Evolutionary conservation across 2,329 filamentous ascomycete genomes (phyloP).

Genomic region (Lojkania enalia): DNA sequence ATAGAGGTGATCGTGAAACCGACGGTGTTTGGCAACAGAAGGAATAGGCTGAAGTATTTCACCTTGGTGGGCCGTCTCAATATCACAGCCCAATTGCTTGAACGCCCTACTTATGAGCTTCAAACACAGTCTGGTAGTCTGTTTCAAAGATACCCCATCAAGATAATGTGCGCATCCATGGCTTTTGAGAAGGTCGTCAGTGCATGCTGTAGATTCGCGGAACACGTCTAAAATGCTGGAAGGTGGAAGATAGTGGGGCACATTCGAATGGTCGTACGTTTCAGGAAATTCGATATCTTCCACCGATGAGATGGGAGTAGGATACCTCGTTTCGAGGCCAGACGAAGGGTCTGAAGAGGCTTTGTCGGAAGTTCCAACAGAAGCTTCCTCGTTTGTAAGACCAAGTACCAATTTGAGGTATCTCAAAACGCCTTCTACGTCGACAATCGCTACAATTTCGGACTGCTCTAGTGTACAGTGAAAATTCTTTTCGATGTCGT

Average conservation of each 20-base stretch:
- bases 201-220: no score
- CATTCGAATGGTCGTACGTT: no score
- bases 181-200: no score
- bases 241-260: no score
- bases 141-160: no score
- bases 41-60: conserved; percentile 14
- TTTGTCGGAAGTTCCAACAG: not conserved
- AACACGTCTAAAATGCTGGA: no score
- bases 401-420: conserved; percentile 7
- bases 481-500: conserved; percentile 29
- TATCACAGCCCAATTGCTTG: conserved; percentile 17
- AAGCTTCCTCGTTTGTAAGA: not conserved
- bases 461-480: conserved; percentile 10
- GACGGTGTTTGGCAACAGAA: conserved; percentile 11
- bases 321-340: no score
- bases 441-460: conserved; percentile 9
- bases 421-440: conserved; percentile 8
- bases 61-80: conserved; percentile 13
- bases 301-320: no score
- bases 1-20: conserved; percentile 21
- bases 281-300: no score
- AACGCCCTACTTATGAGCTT: no score
- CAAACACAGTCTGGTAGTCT: no score
- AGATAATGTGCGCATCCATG: no score
- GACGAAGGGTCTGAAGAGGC: not conserved